A percentile compares a stretch with the other conserved stretches of the same genome.
phyloP scores from a whole-genome alignment of 805 yeast genomes.

The Grigorovia jiainica region DNA sequence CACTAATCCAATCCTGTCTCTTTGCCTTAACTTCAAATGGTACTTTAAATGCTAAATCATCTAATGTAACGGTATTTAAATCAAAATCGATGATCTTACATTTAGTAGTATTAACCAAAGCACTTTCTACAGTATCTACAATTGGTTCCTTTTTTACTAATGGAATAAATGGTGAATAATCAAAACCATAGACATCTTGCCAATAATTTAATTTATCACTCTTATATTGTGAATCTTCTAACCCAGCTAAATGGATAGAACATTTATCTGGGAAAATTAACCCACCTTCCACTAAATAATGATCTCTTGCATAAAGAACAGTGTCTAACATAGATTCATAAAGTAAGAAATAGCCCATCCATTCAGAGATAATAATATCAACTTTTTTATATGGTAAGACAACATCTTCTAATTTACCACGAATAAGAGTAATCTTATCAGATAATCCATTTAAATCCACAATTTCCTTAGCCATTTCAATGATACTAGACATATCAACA shows the following conservation, averaged over 20 bases:
- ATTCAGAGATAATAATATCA: constrained; percentile 91
- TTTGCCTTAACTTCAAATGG: constrained; percentile 65
- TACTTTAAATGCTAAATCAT: constrained; percentile 67
- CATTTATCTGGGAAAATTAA: constrained; percentile 92
- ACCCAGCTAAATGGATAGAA: constrained; percentile 77
- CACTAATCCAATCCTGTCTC: constrained; percentile 77
- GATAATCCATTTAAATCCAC: constrained; percentile 73
- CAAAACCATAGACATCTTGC: constrained; percentile 97
- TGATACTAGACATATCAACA: constrained; percentile 94
- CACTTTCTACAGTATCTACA: constrained; percentile 86
- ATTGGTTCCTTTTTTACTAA: constrained; percentile 88
- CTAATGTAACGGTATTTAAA: constrained; percentile 77
- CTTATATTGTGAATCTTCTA: constrained; percentile 88
- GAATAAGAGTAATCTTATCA: constrained; percentile 77
- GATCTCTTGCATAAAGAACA: constrained; percentile 88
- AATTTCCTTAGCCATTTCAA: constrained; percentile 90
- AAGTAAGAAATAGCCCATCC: constrained; percentile 98
- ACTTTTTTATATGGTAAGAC: constrained; percentile 76
- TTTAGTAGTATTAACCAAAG: constrained; percentile 65
- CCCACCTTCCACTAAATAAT: constrained; percentile 69
- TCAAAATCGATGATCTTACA: constrained; percentile 71
- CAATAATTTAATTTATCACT: constrained; percentile 86
- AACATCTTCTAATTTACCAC: constrained; percentile 93
- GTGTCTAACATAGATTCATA: constrained; percentile 98
- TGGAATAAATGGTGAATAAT: constrained; percentile 81